Conservation (phyloP, 2,329 filamentous ascomycete genomes). For the Botrytis byssoidea region DNA sequence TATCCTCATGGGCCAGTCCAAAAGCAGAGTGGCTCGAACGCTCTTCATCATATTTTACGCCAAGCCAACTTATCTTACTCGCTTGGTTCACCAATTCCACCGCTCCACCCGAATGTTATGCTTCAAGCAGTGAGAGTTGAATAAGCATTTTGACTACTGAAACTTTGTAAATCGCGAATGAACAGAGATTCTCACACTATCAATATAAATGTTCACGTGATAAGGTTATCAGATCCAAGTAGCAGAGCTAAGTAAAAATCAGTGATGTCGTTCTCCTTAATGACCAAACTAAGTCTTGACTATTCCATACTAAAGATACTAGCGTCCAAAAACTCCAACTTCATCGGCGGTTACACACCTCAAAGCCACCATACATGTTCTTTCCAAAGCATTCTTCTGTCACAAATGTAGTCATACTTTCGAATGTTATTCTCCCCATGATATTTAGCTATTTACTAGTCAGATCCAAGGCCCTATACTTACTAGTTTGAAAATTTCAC, state of each 20-base stretch:
- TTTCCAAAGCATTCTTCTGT: not conserved
- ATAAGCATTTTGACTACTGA: not conserved
- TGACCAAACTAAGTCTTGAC: not conserved
- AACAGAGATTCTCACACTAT: not conserved
- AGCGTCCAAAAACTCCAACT: not conserved
- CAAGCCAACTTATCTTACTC: not conserved
- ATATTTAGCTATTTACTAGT: not conserved
- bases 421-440: not conserved
- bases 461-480: not conserved
- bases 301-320: not conserved
- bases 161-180: not conserved
- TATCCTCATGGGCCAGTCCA: not conserved
- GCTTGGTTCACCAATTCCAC: not conserved
- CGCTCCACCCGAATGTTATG: not conserved
- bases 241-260: not conserved
- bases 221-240: not conserved
- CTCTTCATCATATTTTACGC: not conserved
- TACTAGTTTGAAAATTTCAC: not conserved
- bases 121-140: not conserved
- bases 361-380: not conserved
- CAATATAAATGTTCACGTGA: not conserved
- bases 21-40: not conserved
- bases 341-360: not conserved
- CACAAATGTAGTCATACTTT: not conserved
- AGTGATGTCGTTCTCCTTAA: not conserved